Percentiles rank a stretch among this genome's conserved stretches.
Conservation (phyloP, 2,329 filamentous ascomycete species). For the Blastomyces silverae region DNA sequence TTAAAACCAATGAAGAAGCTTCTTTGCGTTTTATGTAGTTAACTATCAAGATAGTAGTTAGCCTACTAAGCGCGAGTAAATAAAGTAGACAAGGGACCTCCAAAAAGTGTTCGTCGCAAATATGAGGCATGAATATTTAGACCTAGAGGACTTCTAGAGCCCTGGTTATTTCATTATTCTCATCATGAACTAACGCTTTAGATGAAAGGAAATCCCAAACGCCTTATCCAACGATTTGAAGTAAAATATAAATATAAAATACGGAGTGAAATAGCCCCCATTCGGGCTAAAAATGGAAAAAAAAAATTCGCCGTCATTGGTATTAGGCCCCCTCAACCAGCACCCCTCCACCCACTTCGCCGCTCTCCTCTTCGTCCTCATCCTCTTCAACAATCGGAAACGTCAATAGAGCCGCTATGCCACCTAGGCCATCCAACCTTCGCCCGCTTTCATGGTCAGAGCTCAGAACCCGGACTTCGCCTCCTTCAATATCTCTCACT, state of each 20-base stretch:
- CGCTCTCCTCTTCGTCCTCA: constrained; percentile 50
- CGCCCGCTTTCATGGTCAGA: constrained; percentile 91
- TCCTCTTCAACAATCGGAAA: constrained; percentile 80
- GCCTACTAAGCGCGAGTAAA: neutral
- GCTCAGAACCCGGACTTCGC: constrained; percentile 82
- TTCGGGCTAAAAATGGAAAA: neutral
- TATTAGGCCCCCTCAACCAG: neutral
- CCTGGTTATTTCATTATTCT: neutral
- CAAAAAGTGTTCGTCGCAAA: neutral
- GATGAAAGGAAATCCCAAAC: neutral
- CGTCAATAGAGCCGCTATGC: constrained; percentile 82
- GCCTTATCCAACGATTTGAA: neutral
- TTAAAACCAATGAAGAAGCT: too few species aligned
- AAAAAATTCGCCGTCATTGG: neutral
- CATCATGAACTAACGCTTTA: neutral
- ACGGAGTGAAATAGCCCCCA: neutral
- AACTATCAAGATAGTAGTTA: too few species aligned
- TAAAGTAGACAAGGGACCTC: neutral
- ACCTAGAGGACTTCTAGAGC: neutral
- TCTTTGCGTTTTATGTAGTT: too few species aligned
- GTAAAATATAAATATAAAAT: neutral
- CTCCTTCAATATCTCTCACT: constrained; percentile 72
- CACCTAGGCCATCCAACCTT: constrained; percentile 72
- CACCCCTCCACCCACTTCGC: neutral
- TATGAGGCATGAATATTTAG: neutral